These are phyloP conservation scores for Catenaria anguillulae DNA, from an alignment of 371 early-diverging fungal genomes.

Conservation along the genomic window DNA sequence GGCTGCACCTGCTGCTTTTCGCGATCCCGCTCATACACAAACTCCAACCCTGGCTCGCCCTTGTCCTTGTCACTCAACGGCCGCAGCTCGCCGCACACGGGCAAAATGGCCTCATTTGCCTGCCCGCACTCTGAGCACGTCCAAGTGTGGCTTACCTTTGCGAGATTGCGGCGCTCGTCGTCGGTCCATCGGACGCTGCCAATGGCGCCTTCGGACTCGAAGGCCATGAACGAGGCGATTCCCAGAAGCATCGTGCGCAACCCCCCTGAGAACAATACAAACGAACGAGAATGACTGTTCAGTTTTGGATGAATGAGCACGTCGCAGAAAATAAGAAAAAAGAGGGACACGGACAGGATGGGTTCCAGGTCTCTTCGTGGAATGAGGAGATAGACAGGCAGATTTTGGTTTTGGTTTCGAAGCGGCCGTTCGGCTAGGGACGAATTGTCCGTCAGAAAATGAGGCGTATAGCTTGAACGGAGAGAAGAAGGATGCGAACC, in stretches of 20 bases:
- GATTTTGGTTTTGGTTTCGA: constrained; percentile 77
- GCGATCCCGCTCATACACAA: neutral
- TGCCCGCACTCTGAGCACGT: neutral
- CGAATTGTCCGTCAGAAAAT: too few species aligned
- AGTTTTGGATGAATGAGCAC: too few species aligned
- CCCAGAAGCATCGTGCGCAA: constrained; percentile 77
- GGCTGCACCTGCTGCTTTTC: too few species aligned
- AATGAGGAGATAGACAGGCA: constrained; percentile 82
- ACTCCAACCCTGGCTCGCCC: too few species aligned
- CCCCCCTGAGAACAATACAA: too few species aligned
- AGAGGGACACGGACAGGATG: constrained; percentile 71
- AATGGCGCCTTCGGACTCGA: constrained; percentile 60
- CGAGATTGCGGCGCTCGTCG: constrained; percentile 45
- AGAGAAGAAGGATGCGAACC: too few species aligned
- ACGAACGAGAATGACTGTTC: too few species aligned
- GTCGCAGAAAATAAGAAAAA: neutral
- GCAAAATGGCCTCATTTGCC: neutral
- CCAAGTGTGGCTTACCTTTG: constrained; percentile 18
- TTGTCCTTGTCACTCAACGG: too few species aligned
- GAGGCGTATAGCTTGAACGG: too few species aligned
- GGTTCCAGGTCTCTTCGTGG: constrained; percentile 89
- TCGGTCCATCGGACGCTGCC: constrained; percentile 64
- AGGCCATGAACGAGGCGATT: constrained; percentile 55
- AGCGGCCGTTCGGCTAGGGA: constrained; percentile 78
- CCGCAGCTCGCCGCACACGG: neutral